Percentiles rank a stretch among this genome's conserved stretches.
Evolutionary conservation across 352 stramenopile genomes (phyloP).

Genomic region (Pythium guiyangense): DNA sequence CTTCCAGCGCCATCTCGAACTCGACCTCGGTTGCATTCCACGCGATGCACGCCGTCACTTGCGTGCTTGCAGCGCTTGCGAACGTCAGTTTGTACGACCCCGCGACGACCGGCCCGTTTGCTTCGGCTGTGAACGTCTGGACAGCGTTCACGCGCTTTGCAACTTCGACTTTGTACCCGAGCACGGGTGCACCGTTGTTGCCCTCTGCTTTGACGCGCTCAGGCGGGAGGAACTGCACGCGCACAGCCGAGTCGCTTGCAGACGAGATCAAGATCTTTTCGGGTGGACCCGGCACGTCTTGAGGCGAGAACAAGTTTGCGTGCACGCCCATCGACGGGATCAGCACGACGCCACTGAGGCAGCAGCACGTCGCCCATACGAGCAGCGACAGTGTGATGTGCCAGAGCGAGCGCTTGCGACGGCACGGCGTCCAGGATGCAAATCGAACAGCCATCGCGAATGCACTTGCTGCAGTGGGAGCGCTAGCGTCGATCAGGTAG

Average conservation of each 20-base stretch:
- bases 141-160: constrained; percentile 64
- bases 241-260: constrained; percentile 43
- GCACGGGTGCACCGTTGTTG: constrained; percentile 60
- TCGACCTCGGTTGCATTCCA: constrained; percentile 68
- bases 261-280: constrained; percentile 53
- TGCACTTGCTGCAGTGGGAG: too few relatives aligned
- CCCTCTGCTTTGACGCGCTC: constrained; percentile 55
- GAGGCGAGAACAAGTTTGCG: constrained; percentile 46
- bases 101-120: constrained; percentile 41
- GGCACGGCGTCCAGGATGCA: too few relatives aligned
- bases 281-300: constrained; percentile 59
- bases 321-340: not conserved
- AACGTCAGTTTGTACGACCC: constrained; percentile 61
- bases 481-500: too few relatives aligned
- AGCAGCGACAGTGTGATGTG: not conserved
- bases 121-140: constrained; percentile 61
- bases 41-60: constrained; percentile 46
- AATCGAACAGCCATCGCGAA: too few relatives aligned
- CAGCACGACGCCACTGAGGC: not conserved
- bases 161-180: constrained; percentile 79
- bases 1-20: constrained; percentile 66
- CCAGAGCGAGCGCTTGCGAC: not conserved
- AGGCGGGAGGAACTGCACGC: constrained; percentile 56
- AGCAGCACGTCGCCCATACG: constrained; percentile 2
- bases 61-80: constrained; percentile 25